Conservation (phyloP, 1,139 yeast species). For the Yamadazyma atlantica region DNA sequence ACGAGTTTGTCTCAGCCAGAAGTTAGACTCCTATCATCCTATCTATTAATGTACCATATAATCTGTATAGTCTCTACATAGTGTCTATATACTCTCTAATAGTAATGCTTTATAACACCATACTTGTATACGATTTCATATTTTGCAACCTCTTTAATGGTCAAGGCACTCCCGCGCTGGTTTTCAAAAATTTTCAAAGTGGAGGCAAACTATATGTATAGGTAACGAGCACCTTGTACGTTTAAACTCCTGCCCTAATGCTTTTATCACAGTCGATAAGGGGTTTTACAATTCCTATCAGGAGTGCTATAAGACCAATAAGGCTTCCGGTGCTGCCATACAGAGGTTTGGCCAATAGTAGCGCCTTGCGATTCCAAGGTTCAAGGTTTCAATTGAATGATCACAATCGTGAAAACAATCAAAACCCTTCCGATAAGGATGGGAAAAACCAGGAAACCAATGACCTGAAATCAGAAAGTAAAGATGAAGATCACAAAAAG, state of each 20-base stretch:
- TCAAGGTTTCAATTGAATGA: conserved; percentile 7
- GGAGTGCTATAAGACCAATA: neutral
- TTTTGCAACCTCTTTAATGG: neutral
- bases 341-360: conserved; percentile 3
- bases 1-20: conserved; percentile 32
- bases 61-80: neutral
- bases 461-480: no score
- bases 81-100: no score
- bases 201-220: neutral
- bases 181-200: neutral
- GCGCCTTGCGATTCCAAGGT: conserved; percentile 3
- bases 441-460: no score
- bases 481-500: conserved; percentile 11
- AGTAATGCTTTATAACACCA: no score
- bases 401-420: no score
- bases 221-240: no score
- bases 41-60: neutral
- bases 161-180: neutral
- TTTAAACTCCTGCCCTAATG: neutral
- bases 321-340: neutral
- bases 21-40: neutral
- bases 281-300: neutral
- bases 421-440: no score
- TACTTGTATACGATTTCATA: no score
- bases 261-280: neutral